Base-by-base conservation (phyloP, 106 monocot species). In the Dendrobium huoshanense region DNA sequence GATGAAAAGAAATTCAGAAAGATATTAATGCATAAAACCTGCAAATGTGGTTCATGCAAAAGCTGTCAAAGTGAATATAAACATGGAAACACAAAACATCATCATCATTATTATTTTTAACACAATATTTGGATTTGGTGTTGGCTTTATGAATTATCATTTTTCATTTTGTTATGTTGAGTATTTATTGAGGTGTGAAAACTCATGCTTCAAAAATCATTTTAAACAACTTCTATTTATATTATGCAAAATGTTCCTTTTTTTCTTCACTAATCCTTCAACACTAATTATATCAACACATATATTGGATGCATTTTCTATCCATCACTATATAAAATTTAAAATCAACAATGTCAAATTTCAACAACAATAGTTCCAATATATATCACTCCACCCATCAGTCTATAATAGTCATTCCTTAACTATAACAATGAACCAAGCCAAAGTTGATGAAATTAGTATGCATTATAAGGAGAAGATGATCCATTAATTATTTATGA, bases 61-160 rank as follows among this genome's bases (percentile, higher is more conserved):
- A 43, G 31, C 37, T 70, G 33, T 70, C 70, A 70, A 70, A 70
- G 33, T 9, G 74, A 74, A 43, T 44, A 74, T n/a, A 20, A 74
- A 70, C 4, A 70, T 27, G 15, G 37, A 6, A 42, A 40, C 11
- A 72, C 2, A 29, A 37, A 37, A 37, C 33, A 72, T 72, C 0
- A 33, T 13, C 0, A 51, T 51, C 51, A 51, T 51, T 13, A 15
- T 5, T 19, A 19, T 6, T 37, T 3, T 37, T 37, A 37, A 0
- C 37, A 37, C 37, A 37, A 37, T 37, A 37, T 37, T 37, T 37
- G 3, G 37, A 73, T 61, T 61, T 19, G 0, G 5, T 10, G 42
- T 41, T 31, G 1, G 19, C 37, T 18, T 43, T 41, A 9, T 73
- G 18, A 73, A 42, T 73, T 4, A 10, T 70, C 13, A 73, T 17